phyloP scores from a whole-genome alignment of 495 filamentous ascomycete species.

The Neurospora hispaniola region DNA sequence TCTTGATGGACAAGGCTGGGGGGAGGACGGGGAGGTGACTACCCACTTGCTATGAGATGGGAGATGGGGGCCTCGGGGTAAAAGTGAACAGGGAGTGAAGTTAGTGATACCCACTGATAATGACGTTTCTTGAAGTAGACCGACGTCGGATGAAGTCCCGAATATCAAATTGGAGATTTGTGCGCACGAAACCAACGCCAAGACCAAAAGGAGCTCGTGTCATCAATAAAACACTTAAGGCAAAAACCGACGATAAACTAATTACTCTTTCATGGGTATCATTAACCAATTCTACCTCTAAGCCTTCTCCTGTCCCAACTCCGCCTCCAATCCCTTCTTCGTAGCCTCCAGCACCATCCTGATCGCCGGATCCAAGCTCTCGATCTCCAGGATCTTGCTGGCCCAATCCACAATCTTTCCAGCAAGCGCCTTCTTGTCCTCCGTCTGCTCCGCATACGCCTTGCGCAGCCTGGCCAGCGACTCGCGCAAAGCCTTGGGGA shows the following conservation, averaged over 20 bases:
- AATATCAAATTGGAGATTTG: neutral
- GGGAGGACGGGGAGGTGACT: conserved; percentile 17
- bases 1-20: conserved; percentile 50
- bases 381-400: conserved; percentile 39
- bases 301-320: neutral
- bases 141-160: neutral
- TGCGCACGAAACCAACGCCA: neutral
- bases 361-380: conserved; percentile 56
- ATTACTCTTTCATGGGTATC: neutral
- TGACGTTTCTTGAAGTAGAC: neutral
- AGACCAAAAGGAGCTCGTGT: neutral
- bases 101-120: neutral
- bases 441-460: conserved; percentile 30
- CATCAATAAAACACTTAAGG: neutral
- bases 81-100: conserved; percentile 15
- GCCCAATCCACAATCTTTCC: conserved; percentile 51
- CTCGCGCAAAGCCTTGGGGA: conserved; percentile 59
- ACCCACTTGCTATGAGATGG: no score
- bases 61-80: no score
- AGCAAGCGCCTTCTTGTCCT: conserved; percentile 35
- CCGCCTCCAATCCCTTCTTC: conserved; percentile 20
- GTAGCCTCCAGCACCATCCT: conserved; percentile 54
- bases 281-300: neutral
- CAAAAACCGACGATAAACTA: neutral
- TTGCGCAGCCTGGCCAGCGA: conserved; percentile 48